phyloP scores from a whole-genome alignment of 441 rosid species.

The Populus tomentosa region DNA sequence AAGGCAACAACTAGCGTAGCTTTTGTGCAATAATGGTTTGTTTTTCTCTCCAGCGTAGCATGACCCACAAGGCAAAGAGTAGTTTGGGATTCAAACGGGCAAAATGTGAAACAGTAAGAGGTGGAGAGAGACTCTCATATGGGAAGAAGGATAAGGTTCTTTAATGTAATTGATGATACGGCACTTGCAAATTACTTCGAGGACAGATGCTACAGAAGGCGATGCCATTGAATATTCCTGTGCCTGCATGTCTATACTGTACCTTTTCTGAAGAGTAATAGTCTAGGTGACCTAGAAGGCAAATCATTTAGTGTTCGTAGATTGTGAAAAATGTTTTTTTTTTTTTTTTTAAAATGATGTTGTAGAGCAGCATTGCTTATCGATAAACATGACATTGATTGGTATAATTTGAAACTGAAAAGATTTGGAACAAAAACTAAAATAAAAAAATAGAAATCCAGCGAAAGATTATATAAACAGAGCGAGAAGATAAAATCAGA shows the following conservation, averaged over 20 bases:
- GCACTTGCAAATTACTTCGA: not conserved
- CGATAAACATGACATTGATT: not conserved
- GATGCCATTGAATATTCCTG: too few relatives aligned
- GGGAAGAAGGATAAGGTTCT: slow-evolving; percentile 4
- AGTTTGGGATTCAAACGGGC: not conserved
- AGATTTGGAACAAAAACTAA: not conserved
- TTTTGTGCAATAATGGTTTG: slow-evolving; percentile 14
- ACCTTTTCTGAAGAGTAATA: too few relatives aligned
- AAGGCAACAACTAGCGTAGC: slow-evolving; percentile 23
- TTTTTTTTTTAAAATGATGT: not conserved
- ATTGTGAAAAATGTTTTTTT: not conserved
- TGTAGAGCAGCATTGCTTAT: not conserved
- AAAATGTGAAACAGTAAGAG: not conserved
- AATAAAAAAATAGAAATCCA: not conserved
- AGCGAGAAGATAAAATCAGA: not conserved
- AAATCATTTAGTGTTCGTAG: not conserved
- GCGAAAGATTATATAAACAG: not conserved
- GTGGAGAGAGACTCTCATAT: not conserved
- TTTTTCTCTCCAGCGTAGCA: not conserved
- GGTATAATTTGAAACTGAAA: not conserved
- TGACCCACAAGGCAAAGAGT: slow-evolving; percentile 4
- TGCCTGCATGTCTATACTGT: too few relatives aligned
- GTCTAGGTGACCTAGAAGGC: not conserved
- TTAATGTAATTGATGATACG: not conserved
- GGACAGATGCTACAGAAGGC: not conserved